Conservation (phyloP, 441 rosid species). For the Adansonia gregorii region DNA sequence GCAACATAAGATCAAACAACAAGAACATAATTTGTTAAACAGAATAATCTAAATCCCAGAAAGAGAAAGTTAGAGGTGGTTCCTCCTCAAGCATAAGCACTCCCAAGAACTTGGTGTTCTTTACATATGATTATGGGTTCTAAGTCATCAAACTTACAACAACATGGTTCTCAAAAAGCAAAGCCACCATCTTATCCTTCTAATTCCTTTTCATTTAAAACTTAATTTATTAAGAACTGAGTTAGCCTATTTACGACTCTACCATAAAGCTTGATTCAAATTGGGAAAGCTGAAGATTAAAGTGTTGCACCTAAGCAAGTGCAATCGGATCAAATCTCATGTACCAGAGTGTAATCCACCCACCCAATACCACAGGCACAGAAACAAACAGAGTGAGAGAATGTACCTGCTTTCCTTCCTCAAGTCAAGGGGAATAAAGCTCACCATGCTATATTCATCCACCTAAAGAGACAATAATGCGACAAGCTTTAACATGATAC, state of each 20-base stretch:
- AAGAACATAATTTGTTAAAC: neutral
- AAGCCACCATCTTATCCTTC: neutral
- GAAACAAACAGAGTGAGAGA: neutral
- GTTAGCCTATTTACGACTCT: neutral
- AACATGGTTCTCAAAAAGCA: neutral
- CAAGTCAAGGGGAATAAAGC: constrained; percentile 78
- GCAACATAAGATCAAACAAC: neutral
- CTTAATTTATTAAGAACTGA: neutral
- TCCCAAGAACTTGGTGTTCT: neutral
- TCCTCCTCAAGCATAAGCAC: constrained; percentile 1
- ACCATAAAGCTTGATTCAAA: neutral
- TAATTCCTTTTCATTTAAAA: constrained; percentile 6
- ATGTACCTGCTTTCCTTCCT: constrained; percentile 72
- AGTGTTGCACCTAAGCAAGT: neutral
- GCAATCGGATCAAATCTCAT: neutral
- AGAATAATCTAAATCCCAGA: neutral
- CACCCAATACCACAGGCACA: neutral
- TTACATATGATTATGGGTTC: neutral
- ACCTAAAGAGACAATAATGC: constrained; percentile 48
- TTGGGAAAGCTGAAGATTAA: neutral
- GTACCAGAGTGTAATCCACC: neutral
- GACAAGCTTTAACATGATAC: neutral
- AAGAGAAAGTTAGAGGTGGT: neutral
- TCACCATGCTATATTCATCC: constrained; percentile 85
- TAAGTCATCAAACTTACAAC: neutral